These are phyloP conservation scores for Rhodotorula taiwanensis DNA, from an alignment of 768 basidiomycete genomes.

Conservation along the genomic window DNA sequence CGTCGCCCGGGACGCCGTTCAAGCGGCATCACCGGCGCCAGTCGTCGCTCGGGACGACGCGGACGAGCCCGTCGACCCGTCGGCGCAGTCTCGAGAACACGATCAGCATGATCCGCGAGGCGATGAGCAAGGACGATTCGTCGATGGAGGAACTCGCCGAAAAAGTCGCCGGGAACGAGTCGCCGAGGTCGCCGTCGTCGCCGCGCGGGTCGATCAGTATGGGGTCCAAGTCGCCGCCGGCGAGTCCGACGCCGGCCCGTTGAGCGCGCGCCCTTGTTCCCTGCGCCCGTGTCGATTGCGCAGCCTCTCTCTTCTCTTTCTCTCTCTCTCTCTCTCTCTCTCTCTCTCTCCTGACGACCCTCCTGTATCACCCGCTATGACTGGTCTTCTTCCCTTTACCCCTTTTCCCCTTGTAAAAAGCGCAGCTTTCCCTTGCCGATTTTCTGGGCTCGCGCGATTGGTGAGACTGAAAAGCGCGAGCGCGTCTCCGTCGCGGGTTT, in stretches of 20 bases:
- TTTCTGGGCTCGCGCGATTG: too few relatives aligned
- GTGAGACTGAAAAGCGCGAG: too few relatives aligned
- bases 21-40: slow-evolving; percentile 61
- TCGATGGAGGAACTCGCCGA: slow-evolving; percentile 40
- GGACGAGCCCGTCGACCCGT: slow-evolving; percentile 87
- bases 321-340: background rate
- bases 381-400: background rate
- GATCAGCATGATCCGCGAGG: slow-evolving; percentile 88
- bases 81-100: slow-evolving; percentile 90
- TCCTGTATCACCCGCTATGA: background rate
- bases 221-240: slow-evolving; percentile 15
- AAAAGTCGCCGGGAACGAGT: slow-evolving; percentile 35
- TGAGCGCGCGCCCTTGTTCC: background rate
- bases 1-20: slow-evolving; percentile 52
- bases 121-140: slow-evolving; percentile 54
- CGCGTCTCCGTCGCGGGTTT: too few relatives aligned
- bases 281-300: too few relatives aligned
- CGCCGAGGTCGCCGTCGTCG: slow-evolving; percentile 31
- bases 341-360: background rate
- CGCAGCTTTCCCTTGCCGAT: too few relatives aligned
- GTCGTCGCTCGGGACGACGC: slow-evolving; percentile 85
- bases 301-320: background rate
- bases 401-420: background rate
- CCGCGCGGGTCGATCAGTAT: slow-evolving; percentile 31
- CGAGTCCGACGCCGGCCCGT: slow-evolving; percentile 29